Conservation (phyloP, 2,329 filamentous ascomycete genomes). For the Trichoderma asperellum region DNA sequence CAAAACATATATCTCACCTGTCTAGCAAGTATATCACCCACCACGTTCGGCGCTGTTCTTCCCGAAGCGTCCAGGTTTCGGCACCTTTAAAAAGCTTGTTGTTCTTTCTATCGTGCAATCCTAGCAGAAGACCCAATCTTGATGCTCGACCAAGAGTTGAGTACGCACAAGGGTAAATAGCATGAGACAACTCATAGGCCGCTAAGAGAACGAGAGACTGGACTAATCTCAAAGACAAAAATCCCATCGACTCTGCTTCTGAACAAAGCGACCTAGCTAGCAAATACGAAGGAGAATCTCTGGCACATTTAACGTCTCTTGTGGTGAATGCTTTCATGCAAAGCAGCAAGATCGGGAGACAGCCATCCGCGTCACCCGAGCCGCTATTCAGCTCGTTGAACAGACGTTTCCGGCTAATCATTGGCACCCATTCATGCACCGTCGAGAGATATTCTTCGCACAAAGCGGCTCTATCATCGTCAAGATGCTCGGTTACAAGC, state of each 20-base stretch:
- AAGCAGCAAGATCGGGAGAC: constrained; percentile 1
- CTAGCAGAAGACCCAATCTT: constrained; percentile 1
- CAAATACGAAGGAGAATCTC: constrained; percentile 1
- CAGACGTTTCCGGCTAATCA: constrained; percentile 21
- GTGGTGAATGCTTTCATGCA: constrained; percentile 12
- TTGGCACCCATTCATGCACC: constrained; percentile 20
- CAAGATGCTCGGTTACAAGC: neutral
- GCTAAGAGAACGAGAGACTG: constrained; percentile 11
- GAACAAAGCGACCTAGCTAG: constrained; percentile 7
- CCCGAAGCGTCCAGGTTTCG: constrained; percentile 20
- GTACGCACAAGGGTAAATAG: constrained; percentile 14
- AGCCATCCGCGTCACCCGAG: constrained; percentile 3
- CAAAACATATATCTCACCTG: neutral
- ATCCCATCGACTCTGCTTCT: constrained; percentile 4
- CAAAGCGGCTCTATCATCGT: constrained; percentile 10
- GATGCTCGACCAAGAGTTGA: constrained; percentile 19
- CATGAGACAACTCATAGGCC: constrained; percentile 14
- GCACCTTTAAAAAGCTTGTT: constrained; percentile 15
- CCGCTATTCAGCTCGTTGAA: constrained; percentile 3
- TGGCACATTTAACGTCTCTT: neutral
- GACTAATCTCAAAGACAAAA: constrained; percentile 10
- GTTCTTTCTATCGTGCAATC: constrained; percentile 14
- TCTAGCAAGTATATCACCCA: constrained; percentile 17
- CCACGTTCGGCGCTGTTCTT: constrained; percentile 23
- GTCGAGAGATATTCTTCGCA: constrained; percentile 18